Percentiles rank a stretch among this genome's conserved stretches.
These are phyloP conservation scores for Carex kokanica DNA, from an alignment of 176 grass and related monocot genomes.

Conservation along the genomic window DNA sequence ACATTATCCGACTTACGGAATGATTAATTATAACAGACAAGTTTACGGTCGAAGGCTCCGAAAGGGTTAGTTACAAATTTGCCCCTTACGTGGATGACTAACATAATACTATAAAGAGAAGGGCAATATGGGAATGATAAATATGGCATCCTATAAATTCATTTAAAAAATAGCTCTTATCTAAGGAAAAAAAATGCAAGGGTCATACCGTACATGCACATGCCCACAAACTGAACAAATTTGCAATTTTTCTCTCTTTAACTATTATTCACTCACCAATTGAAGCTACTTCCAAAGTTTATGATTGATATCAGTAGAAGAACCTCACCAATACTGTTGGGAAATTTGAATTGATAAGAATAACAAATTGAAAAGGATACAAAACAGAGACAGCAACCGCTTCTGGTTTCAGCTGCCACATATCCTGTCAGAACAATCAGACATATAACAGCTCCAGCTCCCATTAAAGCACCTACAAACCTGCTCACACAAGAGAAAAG, in stretches of 20 bases:
- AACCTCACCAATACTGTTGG: neutral
- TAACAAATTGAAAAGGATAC: slow-evolving; percentile 37
- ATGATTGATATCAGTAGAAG: neutral
- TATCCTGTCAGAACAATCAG: slow-evolving; percentile 38
- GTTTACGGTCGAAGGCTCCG: neutral
- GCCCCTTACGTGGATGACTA: neutral
- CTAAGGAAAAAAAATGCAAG: neutral
- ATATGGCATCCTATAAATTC: neutral
- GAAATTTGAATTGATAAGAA: neutral
- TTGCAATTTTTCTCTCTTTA: neutral
- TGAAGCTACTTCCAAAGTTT: neutral
- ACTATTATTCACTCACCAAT: neutral
- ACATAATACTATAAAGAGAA: neutral
- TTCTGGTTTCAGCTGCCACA: slow-evolving; percentile 39
- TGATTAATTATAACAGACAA: neutral
- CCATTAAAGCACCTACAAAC: slow-evolving; percentile 45
- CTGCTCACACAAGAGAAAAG: slow-evolving; percentile 15
- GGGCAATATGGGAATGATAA: neutral
- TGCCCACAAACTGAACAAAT: neutral
- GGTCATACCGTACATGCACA: neutral
- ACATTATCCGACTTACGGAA: neutral
- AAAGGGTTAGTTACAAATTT: neutral
- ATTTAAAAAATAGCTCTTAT: neutral
- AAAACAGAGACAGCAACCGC: slow-evolving; percentile 49
- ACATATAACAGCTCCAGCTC: slow-evolving; percentile 31